Conservation (phyloP, 768 basidiomycete species). For the Phaeotremella skinneri region DNA sequence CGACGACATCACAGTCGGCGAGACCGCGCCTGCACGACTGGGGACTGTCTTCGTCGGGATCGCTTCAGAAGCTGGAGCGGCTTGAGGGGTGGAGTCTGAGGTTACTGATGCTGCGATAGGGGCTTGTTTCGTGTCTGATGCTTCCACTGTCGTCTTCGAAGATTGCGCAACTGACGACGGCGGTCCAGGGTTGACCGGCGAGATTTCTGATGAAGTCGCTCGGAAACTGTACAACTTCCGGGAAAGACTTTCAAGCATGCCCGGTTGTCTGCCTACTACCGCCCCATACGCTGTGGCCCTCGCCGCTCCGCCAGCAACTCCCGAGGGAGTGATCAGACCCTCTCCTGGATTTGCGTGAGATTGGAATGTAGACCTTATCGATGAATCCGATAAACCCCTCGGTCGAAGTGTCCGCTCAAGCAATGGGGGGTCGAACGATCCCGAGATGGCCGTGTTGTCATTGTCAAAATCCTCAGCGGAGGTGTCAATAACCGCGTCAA, state of each 20-base stretch:
- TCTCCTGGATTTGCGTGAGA: slow-evolving; percentile 42
- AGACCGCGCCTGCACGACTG: neutral
- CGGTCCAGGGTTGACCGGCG: slow-evolving; percentile 16
- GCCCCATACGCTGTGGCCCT: slow-evolving; percentile 7
- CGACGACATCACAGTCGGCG: slow-evolving; percentile 1
- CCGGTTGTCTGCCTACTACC: slow-evolving; percentile 7
- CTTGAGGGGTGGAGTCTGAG: slow-evolving; percentile 9
- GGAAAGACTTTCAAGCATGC: slow-evolving; percentile 18
- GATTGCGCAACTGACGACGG: neutral
- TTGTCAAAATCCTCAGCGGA: slow-evolving; percentile 50
- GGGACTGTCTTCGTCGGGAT: neutral
- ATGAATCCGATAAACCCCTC: slow-evolving; percentile 86
- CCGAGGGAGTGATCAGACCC: neutral
- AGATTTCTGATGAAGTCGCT: slow-evolving; percentile 13
- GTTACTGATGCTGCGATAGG: neutral
- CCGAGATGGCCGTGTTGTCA: neutral
- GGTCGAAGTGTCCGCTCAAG: slow-evolving; percentile 64
- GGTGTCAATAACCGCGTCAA: slow-evolving; percentile 75
- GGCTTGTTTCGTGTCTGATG: neutral
- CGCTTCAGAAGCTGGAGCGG: slow-evolving; percentile 11
- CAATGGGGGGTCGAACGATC: slow-evolving; percentile 55
- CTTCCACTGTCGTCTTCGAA: slow-evolving; percentile 2
- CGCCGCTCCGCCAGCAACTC: neutral
- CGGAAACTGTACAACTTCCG: slow-evolving; percentile 20
- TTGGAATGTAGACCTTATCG: slow-evolving; percentile 80